Conservation (phyloP, 257 asterid genomes). For the Ilex aquifolium region DNA sequence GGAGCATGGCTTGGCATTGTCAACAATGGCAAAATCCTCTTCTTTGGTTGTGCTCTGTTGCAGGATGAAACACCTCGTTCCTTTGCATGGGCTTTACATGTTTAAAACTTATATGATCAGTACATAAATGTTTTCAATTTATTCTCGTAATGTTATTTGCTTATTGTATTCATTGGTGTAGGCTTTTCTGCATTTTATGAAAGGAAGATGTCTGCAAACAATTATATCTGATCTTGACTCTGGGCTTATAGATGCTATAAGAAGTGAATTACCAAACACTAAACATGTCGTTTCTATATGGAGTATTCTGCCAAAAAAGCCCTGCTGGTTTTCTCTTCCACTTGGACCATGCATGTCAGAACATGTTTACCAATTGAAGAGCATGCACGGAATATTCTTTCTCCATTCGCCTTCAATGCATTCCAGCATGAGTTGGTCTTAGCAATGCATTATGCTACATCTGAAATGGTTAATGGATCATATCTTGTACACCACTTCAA, state of each 20-base stretch:
- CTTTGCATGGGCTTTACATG: constrained; percentile 58
- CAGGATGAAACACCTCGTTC: constrained; percentile 49
- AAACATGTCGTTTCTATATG: constrained; percentile 50
- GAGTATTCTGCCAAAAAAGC: constrained; percentile 37
- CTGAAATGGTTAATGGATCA: constrained; percentile 57
- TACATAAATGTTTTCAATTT: too few relatives aligned
- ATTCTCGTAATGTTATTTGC: too few relatives aligned
- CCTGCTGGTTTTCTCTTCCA: constrained; percentile 53
- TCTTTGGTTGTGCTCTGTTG: constrained; percentile 58
- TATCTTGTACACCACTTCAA: constrained; percentile 53
- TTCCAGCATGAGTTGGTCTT: constrained; percentile 49
- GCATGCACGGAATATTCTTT: constrained; percentile 44
- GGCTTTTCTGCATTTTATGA: constrained; percentile 59
- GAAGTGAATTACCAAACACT: constrained; percentile 60
- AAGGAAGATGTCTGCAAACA: constrained; percentile 56
- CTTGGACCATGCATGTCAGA: constrained; percentile 52
- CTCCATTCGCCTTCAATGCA: constrained; percentile 44
- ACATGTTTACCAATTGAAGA: constrained; percentile 61
- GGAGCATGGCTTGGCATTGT: constrained; percentile 66
- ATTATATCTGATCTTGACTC: constrained; percentile 55
- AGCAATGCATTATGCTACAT: constrained; percentile 53
- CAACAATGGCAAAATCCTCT: constrained; percentile 49
- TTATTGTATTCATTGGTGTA: constrained; percentile 12
- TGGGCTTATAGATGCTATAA: constrained; percentile 49
- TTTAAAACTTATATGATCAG: background rate